Evolutionary conservation across 139 green algal species (phyloP).

Genomic region (Micractinium conductrix): DNA sequence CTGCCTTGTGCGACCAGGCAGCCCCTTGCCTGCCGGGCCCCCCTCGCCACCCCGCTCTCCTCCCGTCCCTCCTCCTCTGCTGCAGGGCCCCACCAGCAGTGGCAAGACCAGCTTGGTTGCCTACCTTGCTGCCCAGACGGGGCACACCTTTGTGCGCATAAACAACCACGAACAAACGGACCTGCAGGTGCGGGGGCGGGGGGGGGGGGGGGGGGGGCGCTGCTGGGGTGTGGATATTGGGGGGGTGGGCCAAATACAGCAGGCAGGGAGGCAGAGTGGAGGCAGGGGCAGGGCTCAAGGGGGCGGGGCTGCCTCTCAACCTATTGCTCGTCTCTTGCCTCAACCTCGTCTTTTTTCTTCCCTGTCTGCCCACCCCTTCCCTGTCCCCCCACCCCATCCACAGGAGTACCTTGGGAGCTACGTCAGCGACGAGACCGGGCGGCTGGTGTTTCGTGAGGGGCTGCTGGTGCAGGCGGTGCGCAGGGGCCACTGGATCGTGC

Average conservation of each 20-base stretch:
- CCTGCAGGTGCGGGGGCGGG: slow-evolving; percentile 75
- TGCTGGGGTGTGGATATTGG: too few species aligned
- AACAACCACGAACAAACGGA: slow-evolving; percentile 99
- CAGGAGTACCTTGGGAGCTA: slow-evolving; percentile 98
- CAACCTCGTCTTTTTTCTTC: too few species aligned
- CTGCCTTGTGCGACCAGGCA: too few species aligned
- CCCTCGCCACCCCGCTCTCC: not conserved
- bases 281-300: too few species aligned
- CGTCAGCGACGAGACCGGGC: slow-evolving; percentile 72
- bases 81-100: slow-evolving; percentile 94
- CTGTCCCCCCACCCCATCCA: not conserved
- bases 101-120: slow-evolving; percentile 98
- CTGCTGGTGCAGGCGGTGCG: slow-evolving; percentile 92
- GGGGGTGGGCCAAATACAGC: too few species aligned
- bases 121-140: slow-evolving; percentile 92
- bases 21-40: too few species aligned
- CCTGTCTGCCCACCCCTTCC: too few species aligned
- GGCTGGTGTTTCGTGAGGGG: slow-evolving; percentile 92
- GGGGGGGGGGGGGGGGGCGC: too few species aligned
- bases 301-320: too few species aligned
- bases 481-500: slow-evolving; percentile 93
- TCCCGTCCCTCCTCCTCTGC: not conserved
- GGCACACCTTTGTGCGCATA: slow-evolving; percentile 94
- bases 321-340: too few species aligned
- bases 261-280: too few species aligned